Conservation (phyloP, 2,329 filamentous ascomycete genomes). For the Phialemonium atrogriseum region DNA sequence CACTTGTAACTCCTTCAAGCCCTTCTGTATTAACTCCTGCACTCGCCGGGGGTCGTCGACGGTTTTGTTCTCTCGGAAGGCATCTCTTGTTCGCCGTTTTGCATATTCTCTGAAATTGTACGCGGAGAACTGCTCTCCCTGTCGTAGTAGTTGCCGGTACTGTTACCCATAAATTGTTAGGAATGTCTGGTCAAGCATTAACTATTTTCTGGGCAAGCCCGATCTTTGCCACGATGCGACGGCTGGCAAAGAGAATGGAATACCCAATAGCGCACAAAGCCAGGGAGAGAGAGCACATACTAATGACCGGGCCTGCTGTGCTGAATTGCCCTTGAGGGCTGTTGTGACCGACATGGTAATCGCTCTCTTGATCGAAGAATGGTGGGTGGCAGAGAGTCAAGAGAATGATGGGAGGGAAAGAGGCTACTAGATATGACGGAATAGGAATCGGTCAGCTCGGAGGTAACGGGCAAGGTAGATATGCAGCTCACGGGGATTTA, state of each 20-base stretch:
- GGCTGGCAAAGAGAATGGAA: not conserved
- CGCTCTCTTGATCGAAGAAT: slow-evolving; percentile 3
- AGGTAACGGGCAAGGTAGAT: not conserved
- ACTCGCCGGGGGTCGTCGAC: slow-evolving; percentile 68
- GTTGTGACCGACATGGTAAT: slow-evolving; percentile 15
- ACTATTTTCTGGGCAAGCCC: no score
- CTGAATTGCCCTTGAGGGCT: slow-evolving; percentile 43
- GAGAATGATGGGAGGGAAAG: not conserved
- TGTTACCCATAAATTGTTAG: slow-evolving; percentile 24
- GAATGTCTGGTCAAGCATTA: slow-evolving; percentile 1
- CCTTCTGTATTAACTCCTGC: slow-evolving; percentile 85
- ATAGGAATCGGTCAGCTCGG: not conserved
- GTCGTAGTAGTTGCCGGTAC: slow-evolving; percentile 89
- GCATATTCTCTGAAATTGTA: slow-evolving; percentile 99
- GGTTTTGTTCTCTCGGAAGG: slow-evolving; percentile 71
- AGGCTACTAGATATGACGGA: not conserved
- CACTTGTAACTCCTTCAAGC: slow-evolving; percentile 75
- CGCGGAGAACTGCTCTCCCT: slow-evolving; percentile 76
- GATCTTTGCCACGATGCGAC: no score
- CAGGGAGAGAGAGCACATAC: slow-evolving; percentile 27
- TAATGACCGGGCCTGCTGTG: slow-evolving; percentile 49
- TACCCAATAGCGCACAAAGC: slow-evolving; percentile 3
- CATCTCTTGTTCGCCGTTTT: slow-evolving; percentile 79
- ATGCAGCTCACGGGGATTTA: no score
- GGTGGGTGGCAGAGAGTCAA: not conserved